phyloP scores from a whole-genome alignment of 345 rosid species.

The Corchorus capsularis region DNA sequence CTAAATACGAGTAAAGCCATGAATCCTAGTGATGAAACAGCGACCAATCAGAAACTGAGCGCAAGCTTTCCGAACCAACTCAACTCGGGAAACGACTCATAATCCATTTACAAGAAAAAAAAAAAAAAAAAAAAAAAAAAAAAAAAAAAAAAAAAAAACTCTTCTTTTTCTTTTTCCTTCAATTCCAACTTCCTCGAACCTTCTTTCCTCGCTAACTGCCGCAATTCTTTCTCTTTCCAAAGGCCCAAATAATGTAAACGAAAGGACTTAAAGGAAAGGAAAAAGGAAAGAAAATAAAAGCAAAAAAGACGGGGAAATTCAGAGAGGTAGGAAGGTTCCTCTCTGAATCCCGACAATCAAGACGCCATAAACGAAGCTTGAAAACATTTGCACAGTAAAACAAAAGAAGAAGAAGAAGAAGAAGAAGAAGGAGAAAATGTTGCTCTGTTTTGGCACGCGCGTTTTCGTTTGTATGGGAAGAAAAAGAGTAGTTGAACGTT shows the following conservation, averaged over 20 bases:
- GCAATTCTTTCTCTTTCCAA: slow-evolving; percentile 21
- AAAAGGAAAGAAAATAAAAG: background rate
- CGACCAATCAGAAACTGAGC: slow-evolving; percentile 11
- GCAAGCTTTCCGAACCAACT: slow-evolving; percentile 27
- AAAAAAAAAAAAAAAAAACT: background rate
- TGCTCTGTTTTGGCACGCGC: background rate
- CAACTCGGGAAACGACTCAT: slow-evolving; percentile 25
- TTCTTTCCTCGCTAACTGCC: slow-evolving; percentile 10
- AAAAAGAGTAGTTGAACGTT: background rate
- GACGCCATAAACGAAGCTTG: slow-evolving; percentile 54
- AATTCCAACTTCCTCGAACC: background rate
- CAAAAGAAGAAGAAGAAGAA: background rate
- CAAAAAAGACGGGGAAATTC: slow-evolving; percentile 32
- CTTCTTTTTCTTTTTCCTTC: slow-evolving; percentile 1
- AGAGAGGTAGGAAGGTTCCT: slow-evolving; percentile 50
- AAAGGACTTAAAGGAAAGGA: background rate
- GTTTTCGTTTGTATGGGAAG: background rate
- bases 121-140: background rate
- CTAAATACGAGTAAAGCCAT: slow-evolving; percentile 33
- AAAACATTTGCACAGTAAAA: slow-evolving; percentile 46
- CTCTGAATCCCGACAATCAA: slow-evolving; percentile 55
- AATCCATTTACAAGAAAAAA: background rate
- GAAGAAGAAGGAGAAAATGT: too few species aligned
- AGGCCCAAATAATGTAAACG: slow-evolving; percentile 4
- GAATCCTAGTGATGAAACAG: background rate